Conservation (phyloP, 441 rosid genomes). For the Euphorbia schlechtendalii region DNA sequence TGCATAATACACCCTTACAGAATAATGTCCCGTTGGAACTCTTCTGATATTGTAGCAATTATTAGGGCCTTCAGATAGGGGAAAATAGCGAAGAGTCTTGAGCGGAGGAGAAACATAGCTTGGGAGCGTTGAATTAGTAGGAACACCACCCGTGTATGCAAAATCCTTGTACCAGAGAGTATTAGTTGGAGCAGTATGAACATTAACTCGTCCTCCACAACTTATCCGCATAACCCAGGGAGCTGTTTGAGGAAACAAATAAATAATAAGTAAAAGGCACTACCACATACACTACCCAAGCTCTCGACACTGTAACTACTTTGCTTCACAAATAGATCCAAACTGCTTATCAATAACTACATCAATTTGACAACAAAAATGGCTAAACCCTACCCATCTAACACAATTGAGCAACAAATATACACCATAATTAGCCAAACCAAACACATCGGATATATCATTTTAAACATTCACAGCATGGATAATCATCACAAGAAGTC, state of each 20-base stretch:
- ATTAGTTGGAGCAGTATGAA: conserved; percentile 64
- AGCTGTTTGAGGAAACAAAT: conserved; percentile 28
- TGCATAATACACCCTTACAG: conserved; percentile 80
- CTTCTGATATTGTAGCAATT: conserved; percentile 70
- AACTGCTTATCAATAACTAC: neutral
- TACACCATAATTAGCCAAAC: conserved; percentile 1
- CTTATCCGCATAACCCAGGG: conserved; percentile 92
- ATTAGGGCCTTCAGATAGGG: conserved; percentile 77
- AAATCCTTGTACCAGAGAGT: conserved; percentile 87
- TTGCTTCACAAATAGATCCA: conserved; percentile 11
- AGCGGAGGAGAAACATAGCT: conserved; percentile 63
- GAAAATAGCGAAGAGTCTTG: conserved; percentile 73
- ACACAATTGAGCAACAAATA: neutral
- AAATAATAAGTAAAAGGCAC: conserved; percentile 10
- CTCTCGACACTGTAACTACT: neutral
- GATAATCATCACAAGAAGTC: neutral
- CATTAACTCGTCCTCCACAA: conserved; percentile 68
- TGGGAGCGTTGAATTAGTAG: conserved; percentile 49
- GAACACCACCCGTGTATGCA: conserved; percentile 88
- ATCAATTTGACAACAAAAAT: neutral
- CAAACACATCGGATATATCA: neutral
- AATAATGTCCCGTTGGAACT: conserved; percentile 77
- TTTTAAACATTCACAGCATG: neutral
- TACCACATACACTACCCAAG: neutral
- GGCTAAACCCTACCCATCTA: neutral